Evolutionary conservation across 2,329 filamentous ascomycete species (phyloP).

Genomic region (Colletotrichum eleusines): DNA sequence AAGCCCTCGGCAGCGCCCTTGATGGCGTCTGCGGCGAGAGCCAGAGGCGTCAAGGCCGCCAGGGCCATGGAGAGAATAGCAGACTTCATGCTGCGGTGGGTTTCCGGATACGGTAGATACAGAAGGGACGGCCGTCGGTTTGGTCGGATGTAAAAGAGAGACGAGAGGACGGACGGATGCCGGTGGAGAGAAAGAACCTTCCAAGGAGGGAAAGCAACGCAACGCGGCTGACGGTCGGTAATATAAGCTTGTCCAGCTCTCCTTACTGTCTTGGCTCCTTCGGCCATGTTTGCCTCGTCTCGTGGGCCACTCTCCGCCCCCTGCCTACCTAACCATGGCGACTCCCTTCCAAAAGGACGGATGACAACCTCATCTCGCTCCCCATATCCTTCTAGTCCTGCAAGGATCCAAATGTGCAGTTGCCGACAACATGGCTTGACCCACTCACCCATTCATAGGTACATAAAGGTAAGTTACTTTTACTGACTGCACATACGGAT

Average conservation of each 20-base stretch:
- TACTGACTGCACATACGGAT: conserved; percentile 4
- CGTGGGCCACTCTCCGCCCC: not conserved
- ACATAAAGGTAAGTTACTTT: too few species aligned
- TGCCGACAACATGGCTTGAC: conserved; percentile 12
- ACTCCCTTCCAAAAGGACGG: conserved; percentile 18
- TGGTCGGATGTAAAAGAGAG: conserved; percentile 31
- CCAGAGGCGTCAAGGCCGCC: conserved; percentile 37
- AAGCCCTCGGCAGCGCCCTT: conserved; percentile 63
- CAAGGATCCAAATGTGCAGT: conserved; percentile 6
- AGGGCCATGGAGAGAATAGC: conserved; percentile 34
- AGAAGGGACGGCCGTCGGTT: conserved; percentile 22
- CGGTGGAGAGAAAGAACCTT: conserved; percentile 20
- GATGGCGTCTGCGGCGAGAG: conserved; percentile 46
- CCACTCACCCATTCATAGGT: too few species aligned
- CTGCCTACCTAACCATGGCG: not conserved
- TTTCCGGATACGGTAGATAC: conserved; percentile 16
- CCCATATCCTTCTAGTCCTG: conserved; percentile 3
- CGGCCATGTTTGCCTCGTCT: not conserved
- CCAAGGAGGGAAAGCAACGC: conserved; percentile 12
- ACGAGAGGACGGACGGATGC: conserved; percentile 22
- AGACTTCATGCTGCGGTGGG: conserved; percentile 26
- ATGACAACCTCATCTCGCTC: conserved; percentile 32
- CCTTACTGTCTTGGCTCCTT: not conserved
- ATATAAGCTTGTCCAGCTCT: conserved; percentile 22
- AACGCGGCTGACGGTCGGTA: conserved; percentile 6